These are phyloP conservation scores for Claviceps capensis DNA, from an alignment of 2,329 filamentous ascomycete species.

Conservation along the genomic window DNA sequence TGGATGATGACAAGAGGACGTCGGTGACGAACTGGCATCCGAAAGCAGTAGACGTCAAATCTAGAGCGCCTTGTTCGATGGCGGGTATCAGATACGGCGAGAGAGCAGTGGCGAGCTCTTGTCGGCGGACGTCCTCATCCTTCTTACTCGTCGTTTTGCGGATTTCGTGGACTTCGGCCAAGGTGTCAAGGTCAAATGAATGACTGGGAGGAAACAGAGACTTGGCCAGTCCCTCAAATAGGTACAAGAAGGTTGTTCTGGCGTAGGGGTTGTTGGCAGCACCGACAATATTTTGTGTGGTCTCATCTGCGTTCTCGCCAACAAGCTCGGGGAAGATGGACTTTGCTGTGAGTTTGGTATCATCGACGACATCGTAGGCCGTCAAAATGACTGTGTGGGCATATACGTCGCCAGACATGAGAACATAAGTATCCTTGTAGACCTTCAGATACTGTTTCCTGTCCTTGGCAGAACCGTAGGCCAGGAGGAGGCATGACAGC, in stretches of 20 bases:
- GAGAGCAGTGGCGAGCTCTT: conserved; percentile 61
- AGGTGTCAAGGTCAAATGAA: conserved; percentile 51
- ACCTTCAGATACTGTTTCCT: conserved; percentile 76
- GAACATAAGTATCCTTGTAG: conserved; percentile 78
- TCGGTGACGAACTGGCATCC: conserved; percentile 80
- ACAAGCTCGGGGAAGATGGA: conserved; percentile 78
- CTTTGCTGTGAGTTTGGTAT: conserved; percentile 80
- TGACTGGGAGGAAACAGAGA: conserved; percentile 48
- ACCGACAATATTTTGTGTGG: conserved; percentile 49
- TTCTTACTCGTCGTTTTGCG: conserved; percentile 86
- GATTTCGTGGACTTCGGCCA: conserved; percentile 67
- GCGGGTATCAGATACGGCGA: conserved; percentile 64
- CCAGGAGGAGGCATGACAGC: conserved; percentile 68
- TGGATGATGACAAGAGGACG: conserved; percentile 60
- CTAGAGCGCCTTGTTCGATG: conserved; percentile 52
- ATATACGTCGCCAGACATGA: conserved; percentile 68
- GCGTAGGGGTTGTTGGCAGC: conserved; percentile 53
- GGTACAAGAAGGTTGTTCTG: conserved; percentile 60
- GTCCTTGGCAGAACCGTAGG: conserved; percentile 81
- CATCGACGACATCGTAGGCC: conserved; percentile 83
- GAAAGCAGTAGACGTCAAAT: conserved; percentile 61
- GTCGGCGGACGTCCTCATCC: conserved; percentile 59
- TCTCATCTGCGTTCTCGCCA: conserved; percentile 51
- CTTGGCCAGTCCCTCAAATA: conserved; percentile 56
- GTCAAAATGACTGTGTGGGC: conserved; percentile 73